Evolutionary conservation across 176 grass and related monocot species (phyloP), one percentile per base, ranked within the genome.

Genomic region (Lolium multiflorum): DNA sequence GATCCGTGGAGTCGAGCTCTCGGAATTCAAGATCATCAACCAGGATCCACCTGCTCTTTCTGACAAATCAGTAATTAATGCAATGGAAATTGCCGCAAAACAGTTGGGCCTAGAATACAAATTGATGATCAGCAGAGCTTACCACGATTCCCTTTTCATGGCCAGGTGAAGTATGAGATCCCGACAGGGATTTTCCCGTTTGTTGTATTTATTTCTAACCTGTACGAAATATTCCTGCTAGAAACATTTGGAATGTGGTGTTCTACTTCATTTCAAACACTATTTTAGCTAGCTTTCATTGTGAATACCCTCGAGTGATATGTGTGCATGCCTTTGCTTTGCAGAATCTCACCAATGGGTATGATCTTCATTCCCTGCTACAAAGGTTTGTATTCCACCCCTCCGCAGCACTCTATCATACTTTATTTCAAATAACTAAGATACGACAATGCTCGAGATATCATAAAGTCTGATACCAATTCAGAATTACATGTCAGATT

Each of bases 291-390:
- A 81, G 4, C 13, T 57, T 64, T 49, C 72, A 43, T 28, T 48
- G 11, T 6, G 61, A 84, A 26, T 18, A 1, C 8, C 4, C 24
- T 82, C 3, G 50, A 83, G 49, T 89, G 7, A 44, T n/a, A 52
- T 9, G 1, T 51, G 37, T 10, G 55, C 51, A 21, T 69, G 20
- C 62, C 8, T 76, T 71, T 22, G 43, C 39, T 82, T 48, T 94
- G 86, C 92, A 98, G 97, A 78, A 85, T 92, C 79, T 95, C 96
- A 81, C 96, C 93, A 62, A 98, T 94, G 92, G 93, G 93, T 72
- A 98, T 98, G 96, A 90, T 98, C 71, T 98, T 98, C 84, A 98
- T 98, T 81, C 93, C 96, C 14, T 98, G 93, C 81, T 98, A 98
- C 82, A 98, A 98, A 96, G 97, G 97, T 98, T 21, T 81, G 86